Evolutionary conservation across 192 early-diverging fungal genomes (phyloP).

Genomic region (Backusella mclennaniae): DNA sequence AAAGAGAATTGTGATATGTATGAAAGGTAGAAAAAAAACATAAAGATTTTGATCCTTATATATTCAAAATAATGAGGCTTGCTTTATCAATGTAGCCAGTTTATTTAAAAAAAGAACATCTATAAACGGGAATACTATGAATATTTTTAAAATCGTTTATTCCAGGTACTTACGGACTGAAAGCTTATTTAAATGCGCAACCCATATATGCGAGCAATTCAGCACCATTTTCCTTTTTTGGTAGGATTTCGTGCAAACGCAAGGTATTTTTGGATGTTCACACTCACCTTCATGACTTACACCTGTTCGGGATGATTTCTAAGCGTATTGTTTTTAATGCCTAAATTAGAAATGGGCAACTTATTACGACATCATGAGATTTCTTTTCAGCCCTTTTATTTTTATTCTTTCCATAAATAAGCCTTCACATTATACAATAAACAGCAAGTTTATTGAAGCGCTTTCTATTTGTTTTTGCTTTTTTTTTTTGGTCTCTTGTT

Average conservation of each 20-base stretch:
- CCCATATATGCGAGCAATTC: neutral
- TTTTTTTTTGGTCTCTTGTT: neutral
- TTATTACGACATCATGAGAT: neutral
- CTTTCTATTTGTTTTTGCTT: neutral
- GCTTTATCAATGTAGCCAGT: neutral
- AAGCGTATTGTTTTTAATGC: neutral
- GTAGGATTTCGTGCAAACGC: neutral
- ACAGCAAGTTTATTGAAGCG: neutral
- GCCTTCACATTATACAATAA: neutral
- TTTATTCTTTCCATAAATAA: neutral
- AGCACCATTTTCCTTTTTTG: neutral
- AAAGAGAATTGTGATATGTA: neutral
- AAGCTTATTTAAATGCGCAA: neutral
- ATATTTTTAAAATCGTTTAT: neutral
- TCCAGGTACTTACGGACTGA: neutral
- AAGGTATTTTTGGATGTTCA: neutral
- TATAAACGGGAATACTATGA: neutral
- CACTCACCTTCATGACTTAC: neutral
- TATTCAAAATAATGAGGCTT: constrained; percentile 7
- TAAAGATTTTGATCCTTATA: neutral
- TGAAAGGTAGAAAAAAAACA: neutral
- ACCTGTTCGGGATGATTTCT: neutral
- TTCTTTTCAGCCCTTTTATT: neutral
- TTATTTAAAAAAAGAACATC: neutral
- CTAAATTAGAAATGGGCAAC: neutral